Evolutionary conservation across 345 rosid species (phyloP), one percentile per base, ranked within the genome.

Genomic region (Psidium friedrichsthalianum): DNA sequence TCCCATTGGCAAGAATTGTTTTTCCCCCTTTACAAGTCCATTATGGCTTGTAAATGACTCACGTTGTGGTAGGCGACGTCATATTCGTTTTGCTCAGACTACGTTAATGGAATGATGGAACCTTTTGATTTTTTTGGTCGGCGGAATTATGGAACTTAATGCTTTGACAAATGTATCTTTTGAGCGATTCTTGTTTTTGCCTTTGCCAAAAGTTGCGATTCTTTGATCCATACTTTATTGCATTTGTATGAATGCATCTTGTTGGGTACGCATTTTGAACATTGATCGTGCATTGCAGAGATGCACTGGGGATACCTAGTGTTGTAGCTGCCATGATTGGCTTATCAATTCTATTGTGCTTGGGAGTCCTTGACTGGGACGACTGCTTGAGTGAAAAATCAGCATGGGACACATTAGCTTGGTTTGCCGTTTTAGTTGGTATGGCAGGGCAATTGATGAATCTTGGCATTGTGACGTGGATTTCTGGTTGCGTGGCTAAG

Each of bases 271-370:
- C 54, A 6, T 21, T 53, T 82, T 27, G 47, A 58, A 18, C 47
- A 69, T 47, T 69, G 78, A 32, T 36, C 18, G 13, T 69, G 78
- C 47, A 49, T 29, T 85, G 87, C 94, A 97, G 99, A 82, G 99
- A 97, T 32, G 84, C 92, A 47, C 87, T 96, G 8, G 96, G 98
- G 47, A 90, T 97, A 83, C 98, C 98, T 18, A 96, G 99, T 87
- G 99, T 97, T 56, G 99, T 96, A 54, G 96, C 99, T 83, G 99
- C 99, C 5, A 96, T 97, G 99, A 94, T 97, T 59, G 98, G 97
- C 85, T 89, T 97, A 85, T 96, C 98, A 18, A 91, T 96, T 83
- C 96, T 97, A 58, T 97, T 97, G 74, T 86, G 94, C 64, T 86
- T 95, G 80, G 99, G 99, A 86, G 99, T 96, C 69, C 98, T 97